Percentiles rank a stretch among this genome's conserved stretches.
Evolutionary conservation across 2,329 filamentous ascomycete genomes (phyloP).

Genomic region (Colletotrichum godetiae): DNA sequence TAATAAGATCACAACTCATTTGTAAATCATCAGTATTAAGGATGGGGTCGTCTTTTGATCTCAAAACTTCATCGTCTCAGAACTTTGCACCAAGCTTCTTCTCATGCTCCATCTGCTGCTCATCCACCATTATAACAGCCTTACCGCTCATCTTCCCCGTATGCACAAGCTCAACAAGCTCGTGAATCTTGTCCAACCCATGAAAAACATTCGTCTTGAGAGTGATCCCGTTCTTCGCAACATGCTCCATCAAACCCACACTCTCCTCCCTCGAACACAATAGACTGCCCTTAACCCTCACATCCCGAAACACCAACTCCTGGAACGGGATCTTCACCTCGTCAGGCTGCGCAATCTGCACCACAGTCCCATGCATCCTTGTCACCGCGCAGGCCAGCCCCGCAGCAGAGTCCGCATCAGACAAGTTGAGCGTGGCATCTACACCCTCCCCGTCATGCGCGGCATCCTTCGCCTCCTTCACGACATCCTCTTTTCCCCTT

Average conservation of each 20-base stretch:
- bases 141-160: slow-evolving; percentile 66
- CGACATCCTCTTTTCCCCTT: slow-evolving; percentile 57
- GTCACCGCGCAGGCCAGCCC: slow-evolving; percentile 65
- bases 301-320: slow-evolving; percentile 65
- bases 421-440: slow-evolving; percentile 52
- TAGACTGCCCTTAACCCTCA: slow-evolving; percentile 59
- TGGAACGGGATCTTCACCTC: slow-evolving; percentile 50
- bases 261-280: slow-evolving; percentile 55
- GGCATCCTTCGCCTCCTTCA: slow-evolving; percentile 53
- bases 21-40: neutral
- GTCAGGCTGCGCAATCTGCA: slow-evolving; percentile 67
- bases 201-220: slow-evolving; percentile 63
- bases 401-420: slow-evolving; percentile 51
- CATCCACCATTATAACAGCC: slow-evolving; percentile 63
- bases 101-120: slow-evolving; percentile 44
- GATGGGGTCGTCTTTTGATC: neutral
- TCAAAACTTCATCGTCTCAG: too few species aligned
- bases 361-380: slow-evolving; percentile 67
- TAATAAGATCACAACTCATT: neutral
- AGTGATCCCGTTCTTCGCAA: slow-evolving; percentile 57
- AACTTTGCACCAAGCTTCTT: neutral
- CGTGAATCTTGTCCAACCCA: slow-evolving; percentile 62
- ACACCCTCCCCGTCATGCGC: slow-evolving; percentile 61
- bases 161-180: slow-evolving; percentile 61
- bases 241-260: slow-evolving; percentile 57